Conservation (phyloP, 352 stramenopile species). For the Globisporangium cederbergense region DNA sequence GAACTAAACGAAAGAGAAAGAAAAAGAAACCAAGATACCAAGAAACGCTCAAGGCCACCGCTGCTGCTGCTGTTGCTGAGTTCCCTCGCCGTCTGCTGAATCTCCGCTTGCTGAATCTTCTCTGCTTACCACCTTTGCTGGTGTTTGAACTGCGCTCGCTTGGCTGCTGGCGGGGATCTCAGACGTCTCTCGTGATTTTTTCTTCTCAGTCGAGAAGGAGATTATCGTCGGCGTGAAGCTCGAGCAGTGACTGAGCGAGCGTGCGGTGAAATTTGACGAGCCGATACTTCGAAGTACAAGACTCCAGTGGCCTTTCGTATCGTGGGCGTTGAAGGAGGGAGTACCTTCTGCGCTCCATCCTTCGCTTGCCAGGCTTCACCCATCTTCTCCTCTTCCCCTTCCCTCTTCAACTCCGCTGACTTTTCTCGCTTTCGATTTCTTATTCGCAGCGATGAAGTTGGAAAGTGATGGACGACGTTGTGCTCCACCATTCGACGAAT, state of each 20-base stretch:
- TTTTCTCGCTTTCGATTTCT: constrained; percentile 4
- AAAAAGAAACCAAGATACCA: constrained; percentile 15
- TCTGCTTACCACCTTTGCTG: background rate
- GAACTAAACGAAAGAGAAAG: constrained; percentile 12
- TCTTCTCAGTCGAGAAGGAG: background rate
- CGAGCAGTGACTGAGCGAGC: background rate
- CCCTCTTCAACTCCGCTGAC: background rate
- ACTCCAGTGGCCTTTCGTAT: background rate
- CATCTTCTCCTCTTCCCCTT: background rate
- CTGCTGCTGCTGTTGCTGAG: constrained; percentile 1
- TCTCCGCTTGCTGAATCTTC: background rate
- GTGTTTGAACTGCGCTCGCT: background rate
- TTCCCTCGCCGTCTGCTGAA: background rate
- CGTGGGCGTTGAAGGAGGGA: too few species aligned
- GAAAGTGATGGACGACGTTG: background rate
- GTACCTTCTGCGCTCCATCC: background rate
- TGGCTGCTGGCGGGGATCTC: background rate
- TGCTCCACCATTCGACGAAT: background rate
- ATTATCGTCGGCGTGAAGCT: background rate
- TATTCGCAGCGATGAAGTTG: constrained; percentile 2
- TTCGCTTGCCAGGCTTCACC: background rate
- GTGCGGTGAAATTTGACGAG: background rate
- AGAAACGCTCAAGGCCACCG: background rate
- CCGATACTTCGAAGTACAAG: too few species aligned
- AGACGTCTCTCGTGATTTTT: background rate